These are phyloP conservation scores for Kodamaea leandrae DNA, from an alignment of 805 yeast species.

Conservation along the genomic window DNA sequence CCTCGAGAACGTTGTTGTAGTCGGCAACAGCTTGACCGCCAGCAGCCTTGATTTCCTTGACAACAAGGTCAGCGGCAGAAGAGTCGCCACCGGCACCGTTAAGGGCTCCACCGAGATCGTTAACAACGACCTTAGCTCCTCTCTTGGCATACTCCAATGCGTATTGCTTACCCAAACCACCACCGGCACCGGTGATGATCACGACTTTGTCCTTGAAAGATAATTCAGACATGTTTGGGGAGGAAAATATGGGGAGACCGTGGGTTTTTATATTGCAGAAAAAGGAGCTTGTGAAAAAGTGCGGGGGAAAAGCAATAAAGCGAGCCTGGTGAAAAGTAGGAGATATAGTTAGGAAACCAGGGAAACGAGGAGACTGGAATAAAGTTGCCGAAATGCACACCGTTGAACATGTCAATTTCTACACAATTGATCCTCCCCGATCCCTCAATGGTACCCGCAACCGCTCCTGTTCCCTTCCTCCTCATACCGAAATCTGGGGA, in stretches of 20 bases:
- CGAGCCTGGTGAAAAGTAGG: background rate
- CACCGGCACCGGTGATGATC: slow-evolving; percentile 95
- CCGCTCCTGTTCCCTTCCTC: too few relatives aligned
- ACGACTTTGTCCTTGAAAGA: slow-evolving; percentile 82
- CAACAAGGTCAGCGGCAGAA: slow-evolving; percentile 91
- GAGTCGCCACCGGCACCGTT: slow-evolving; percentile 67
- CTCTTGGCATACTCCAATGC: slow-evolving; percentile 83
- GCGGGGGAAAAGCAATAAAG: slow-evolving; percentile 5
- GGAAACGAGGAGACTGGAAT: background rate
- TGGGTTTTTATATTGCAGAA: slow-evolving; percentile 3
- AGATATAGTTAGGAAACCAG: background rate
- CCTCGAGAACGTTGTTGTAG: slow-evolving; percentile 84
- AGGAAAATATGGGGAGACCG: background rate
- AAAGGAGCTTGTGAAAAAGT: slow-evolving; percentile 9
- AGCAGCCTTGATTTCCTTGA: slow-evolving; percentile 67
- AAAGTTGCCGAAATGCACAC: too few relatives aligned
- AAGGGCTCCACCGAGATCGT: slow-evolving; percentile 86
- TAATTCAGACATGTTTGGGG: slow-evolving; percentile 27
- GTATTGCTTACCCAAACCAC: slow-evolving; percentile 88
- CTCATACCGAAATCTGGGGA: too few relatives aligned
- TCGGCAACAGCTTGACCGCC: slow-evolving; percentile 94
- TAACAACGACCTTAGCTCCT: slow-evolving; percentile 94
- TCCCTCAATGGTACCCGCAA: too few relatives aligned
- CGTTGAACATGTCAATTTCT: too few relatives aligned
- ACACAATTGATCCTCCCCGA: too few relatives aligned